These are phyloP conservation scores for Paraphaeosphaeria minitans DNA, from an alignment of 2,329 filamentous ascomycete species.

Conservation along the genomic window DNA sequence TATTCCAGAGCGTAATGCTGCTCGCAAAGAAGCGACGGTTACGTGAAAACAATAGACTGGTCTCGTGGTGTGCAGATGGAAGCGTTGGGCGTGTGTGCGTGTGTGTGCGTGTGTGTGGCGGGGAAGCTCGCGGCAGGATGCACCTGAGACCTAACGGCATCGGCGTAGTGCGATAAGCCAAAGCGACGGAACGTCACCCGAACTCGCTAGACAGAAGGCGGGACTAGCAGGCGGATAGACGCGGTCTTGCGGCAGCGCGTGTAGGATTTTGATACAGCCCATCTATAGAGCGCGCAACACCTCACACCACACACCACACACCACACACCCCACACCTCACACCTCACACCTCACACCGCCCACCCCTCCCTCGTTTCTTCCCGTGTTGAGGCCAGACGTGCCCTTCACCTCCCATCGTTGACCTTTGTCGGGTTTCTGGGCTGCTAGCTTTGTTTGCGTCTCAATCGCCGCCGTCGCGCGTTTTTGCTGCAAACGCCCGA, in stretches of 20 bases:
- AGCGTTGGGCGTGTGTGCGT: neutral
- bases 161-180: neutral
- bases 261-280: conserved; percentile 7
- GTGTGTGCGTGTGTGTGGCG: neutral
- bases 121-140: conserved; percentile 1
- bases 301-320: too few species aligned
- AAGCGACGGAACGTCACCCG: conserved; percentile 5
- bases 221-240: conserved; percentile 2
- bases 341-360: too few species aligned
- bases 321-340: too few species aligned
- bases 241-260: conserved; percentile 8
- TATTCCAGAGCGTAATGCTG: neutral
- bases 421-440: conserved; percentile 5
- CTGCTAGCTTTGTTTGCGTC: neutral
- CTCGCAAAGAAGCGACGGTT: neutral
- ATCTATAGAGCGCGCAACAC: too few species aligned
- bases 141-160: neutral
- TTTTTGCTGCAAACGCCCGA: neutral
- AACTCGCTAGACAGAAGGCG: too few species aligned
- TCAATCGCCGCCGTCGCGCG: neutral
- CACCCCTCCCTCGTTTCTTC: neutral
- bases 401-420: neutral
- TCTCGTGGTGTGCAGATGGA: neutral
- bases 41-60: conserved; percentile 2
- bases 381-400: neutral